A percentile compares a stretch with the other conserved stretches of the same genome.
Evolutionary conservation across 768 basidiomycete genomes (phyloP).

Genomic region (Polyporus arcularius): DNA sequence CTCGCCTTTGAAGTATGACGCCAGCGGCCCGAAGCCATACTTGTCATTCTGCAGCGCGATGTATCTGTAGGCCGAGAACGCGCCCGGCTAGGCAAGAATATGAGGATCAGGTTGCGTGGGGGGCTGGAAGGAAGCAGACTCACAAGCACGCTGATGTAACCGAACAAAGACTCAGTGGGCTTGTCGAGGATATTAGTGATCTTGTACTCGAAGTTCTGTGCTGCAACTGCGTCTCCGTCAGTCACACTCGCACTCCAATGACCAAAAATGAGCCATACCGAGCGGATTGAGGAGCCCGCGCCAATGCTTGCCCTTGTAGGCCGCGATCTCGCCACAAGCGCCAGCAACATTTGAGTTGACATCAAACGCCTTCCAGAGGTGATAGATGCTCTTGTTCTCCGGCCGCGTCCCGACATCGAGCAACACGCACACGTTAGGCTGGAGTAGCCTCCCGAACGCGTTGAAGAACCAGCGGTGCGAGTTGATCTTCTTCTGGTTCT

Average conservation of each 20-base stretch:
- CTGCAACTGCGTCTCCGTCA: slow-evolving; percentile 58
- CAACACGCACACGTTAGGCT: slow-evolving; percentile 91
- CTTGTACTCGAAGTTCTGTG: slow-evolving; percentile 97
- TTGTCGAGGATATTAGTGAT: slow-evolving; percentile 90
- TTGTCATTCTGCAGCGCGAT: slow-evolving; percentile 89
- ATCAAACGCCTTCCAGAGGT: slow-evolving; percentile 95
- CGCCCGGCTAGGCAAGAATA: slow-evolving; percentile 62
- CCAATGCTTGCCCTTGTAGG: slow-evolving; percentile 91
- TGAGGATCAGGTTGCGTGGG: background rate
- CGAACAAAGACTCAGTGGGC: slow-evolving; percentile 85
- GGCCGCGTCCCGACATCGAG: slow-evolving; percentile 95
- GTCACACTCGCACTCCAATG: background rate
- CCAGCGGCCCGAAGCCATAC: slow-evolving; percentile 80
- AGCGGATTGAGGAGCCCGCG: slow-evolving; percentile 76
- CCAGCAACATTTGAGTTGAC: slow-evolving; percentile 91
- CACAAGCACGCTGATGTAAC: slow-evolving; percentile 94
- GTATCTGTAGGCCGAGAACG: slow-evolving; percentile 91
- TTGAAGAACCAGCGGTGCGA: slow-evolving; percentile 98
- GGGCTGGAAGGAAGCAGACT: background rate
- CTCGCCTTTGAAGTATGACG: slow-evolving; percentile 98
- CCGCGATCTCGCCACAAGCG: slow-evolving; percentile 96
- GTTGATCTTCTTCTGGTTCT: slow-evolving; percentile 97
- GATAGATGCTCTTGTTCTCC: slow-evolving; percentile 84
- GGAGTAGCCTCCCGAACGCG: slow-evolving; percentile 78
- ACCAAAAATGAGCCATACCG: slow-evolving; percentile 42